Base-by-base conservation (phyloP, 768 basidiomycete species). In the Mycena haematopus region DNA sequence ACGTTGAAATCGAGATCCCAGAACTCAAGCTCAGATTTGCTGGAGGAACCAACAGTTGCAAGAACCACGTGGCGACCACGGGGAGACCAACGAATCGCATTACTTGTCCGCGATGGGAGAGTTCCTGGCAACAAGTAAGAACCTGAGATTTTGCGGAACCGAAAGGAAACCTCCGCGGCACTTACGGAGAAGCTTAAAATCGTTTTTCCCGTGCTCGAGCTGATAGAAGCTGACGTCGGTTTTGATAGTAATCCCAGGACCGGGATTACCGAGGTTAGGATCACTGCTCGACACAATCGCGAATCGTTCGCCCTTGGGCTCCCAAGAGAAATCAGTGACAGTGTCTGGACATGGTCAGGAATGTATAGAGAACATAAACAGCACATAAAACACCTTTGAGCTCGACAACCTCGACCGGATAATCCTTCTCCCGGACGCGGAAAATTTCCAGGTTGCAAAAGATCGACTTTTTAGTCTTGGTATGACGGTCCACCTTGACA, bases 391-490 rank as follows among this genome's bases (percentile, higher is more conserved):
- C 53, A 95, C 95, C 96, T 83, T 99, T 99, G 53, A 96, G 83
- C 77, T 99, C 97, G 55, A 99, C 88, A 40, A 97, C 95, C 75
- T 99, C 96, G 36, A 99, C 96, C 1, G 97, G 97, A 75, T 86
- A 95, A 75, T 98, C 93, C 76, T 98, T 99, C 79, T 99, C 97
- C 57, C 96, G 88, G 58, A 98, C 88, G 56, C 96, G 88, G 84
- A 99, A 99, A 60, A 99, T 91, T 79, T 99, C 97, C 63, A 99
- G 82, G 76, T 98, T 99, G 77, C 96, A 96, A 80, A 95, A 98
- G 31, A 92, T 94, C 5, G 95, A 95, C 79, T 99, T 99, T 78
- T 96, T 97, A 6, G 96, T 96, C 80, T 99, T 99, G 25, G 95
- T 96, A 75, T 97, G 95, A 52, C 96, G 91, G 78, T 99, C 97